These are phyloP conservation scores for Fusarium subtropicale DNA, from an alignment of 2,329 filamentous ascomycete genomes.

Conservation along the genomic window DNA sequence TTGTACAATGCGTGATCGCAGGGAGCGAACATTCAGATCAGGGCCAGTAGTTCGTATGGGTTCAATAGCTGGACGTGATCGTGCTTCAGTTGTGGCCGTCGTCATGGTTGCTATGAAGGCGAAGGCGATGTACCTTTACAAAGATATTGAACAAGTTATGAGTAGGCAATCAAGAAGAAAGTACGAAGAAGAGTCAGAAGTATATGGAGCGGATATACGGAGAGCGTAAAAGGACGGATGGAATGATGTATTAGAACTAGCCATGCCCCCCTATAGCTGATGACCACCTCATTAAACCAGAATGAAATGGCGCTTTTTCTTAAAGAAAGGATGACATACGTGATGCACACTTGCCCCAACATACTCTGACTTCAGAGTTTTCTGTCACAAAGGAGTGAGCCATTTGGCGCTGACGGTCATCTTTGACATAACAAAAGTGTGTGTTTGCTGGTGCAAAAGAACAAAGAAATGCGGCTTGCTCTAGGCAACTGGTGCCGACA, in stretches of 20 bases:
- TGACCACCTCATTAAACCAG: conserved; percentile 31
- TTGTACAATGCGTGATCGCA: conserved; percentile 26
- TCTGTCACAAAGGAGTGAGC: conserved; percentile 29
- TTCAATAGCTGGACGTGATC: conserved; percentile 38
- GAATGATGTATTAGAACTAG: conserved; percentile 1
- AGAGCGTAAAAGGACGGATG: background rate
- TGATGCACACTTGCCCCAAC: conserved; percentile 16
- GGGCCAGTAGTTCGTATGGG: conserved; percentile 42
- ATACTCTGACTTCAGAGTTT: conserved; percentile 27
- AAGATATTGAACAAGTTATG: background rate
- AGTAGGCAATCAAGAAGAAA: background rate
- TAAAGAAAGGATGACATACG: conserved; percentile 34
- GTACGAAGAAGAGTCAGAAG: background rate
- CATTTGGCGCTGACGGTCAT: conserved; percentile 18
- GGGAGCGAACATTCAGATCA: conserved; percentile 22
- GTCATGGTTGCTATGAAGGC: conserved; percentile 29
- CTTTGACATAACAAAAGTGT: conserved; percentile 30
- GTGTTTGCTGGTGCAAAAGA: conserved; percentile 43
- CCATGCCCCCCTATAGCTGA: conserved; percentile 1
- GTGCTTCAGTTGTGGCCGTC: conserved; percentile 26
- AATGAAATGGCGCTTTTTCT: conserved; percentile 39
- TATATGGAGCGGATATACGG: background rate
- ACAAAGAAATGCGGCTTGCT: conserved; percentile 46
- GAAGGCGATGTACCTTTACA: conserved; percentile 8
- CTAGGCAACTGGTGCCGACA: conserved; percentile 28